Evolutionary conservation across 345 rosid species (phyloP).

Genomic region (Pistacia atlantica): DNA sequence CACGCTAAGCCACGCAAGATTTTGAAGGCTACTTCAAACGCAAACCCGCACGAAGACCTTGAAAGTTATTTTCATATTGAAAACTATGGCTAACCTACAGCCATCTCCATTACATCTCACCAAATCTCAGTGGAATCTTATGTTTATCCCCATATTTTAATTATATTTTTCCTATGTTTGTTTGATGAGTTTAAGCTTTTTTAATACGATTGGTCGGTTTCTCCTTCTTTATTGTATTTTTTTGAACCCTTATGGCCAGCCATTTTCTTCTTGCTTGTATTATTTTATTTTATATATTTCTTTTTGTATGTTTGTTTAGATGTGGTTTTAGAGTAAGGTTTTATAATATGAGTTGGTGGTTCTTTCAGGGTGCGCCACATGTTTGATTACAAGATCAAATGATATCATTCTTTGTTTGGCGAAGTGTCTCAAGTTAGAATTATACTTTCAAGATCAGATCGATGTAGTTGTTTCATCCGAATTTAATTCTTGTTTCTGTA

Average conservation of each 20-base stretch:
- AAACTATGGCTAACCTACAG: slow-evolving; percentile 42
- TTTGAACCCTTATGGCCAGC: neutral
- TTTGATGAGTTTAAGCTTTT: slow-evolving; percentile 21
- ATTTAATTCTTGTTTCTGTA: neutral
- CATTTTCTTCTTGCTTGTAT: neutral
- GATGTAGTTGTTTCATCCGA: neutral
- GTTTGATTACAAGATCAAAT: slow-evolving; percentile 20
- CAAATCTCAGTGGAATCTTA: slow-evolving; percentile 21
- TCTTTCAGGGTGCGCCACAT: slow-evolving; percentile 32
- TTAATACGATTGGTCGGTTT: slow-evolving; percentile 18
- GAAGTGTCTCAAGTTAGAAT: neutral
- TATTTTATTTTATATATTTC: neutral
- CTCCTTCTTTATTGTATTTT: neutral
- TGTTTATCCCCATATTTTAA: slow-evolving; percentile 1
- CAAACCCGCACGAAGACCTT: slow-evolving; percentile 40
- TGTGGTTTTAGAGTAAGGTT: slow-evolving; percentile 46
- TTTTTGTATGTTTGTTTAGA: slow-evolving; percentile 29
- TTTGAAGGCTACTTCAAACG: slow-evolving; percentile 16
- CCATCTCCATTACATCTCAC: slow-evolving; percentile 32
- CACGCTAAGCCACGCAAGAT: slow-evolving; percentile 39
- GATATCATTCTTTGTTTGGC: neutral
- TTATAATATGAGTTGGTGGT: slow-evolving; percentile 19
- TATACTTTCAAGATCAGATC: slow-evolving; percentile 1
- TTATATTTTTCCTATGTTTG: slow-evolving; percentile 9
- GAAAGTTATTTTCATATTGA: slow-evolving; percentile 23